A percentile compares a stretch with the other conserved stretches of the same genome.
Evolutionary conservation across 2,329 filamentous ascomycete species (phyloP).

Genomic region (Penicillium crustosum): DNA sequence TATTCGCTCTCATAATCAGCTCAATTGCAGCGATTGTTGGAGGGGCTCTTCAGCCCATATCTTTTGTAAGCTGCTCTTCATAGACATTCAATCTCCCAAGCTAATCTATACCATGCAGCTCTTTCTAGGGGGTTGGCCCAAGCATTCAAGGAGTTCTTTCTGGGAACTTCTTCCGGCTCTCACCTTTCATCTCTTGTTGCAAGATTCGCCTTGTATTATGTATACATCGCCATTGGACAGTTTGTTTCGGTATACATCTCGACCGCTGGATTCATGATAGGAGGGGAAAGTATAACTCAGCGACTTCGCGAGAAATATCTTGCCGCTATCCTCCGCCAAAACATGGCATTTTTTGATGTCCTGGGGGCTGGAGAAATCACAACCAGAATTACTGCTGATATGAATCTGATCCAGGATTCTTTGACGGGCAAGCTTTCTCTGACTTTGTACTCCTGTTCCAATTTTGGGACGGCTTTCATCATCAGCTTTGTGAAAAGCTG

Average conservation of each 20-base stretch:
- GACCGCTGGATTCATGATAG: neutral
- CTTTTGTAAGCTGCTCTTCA: neutral
- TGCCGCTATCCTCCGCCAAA: constrained; percentile 71
- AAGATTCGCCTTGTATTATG: neutral
- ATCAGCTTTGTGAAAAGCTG: neutral
- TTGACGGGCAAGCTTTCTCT: neutral
- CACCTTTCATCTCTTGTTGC: neutral
- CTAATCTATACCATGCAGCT: neutral
- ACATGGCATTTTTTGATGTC: constrained; percentile 82
- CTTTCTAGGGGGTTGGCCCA: neutral
- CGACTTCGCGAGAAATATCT: constrained; percentile 55
- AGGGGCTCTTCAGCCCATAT: neutral
- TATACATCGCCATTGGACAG: neutral
- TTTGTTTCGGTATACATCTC: neutral
- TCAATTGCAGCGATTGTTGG: neutral
- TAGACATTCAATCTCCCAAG: neutral
- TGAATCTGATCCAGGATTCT: constrained; percentile 31
- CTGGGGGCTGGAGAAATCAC: constrained; percentile 81
- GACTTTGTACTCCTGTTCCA: neutral
- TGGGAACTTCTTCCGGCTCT: neutral
- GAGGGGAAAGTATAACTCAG: neutral
- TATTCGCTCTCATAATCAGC: neutral
- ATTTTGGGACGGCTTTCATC: neutral
- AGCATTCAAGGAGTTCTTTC: neutral
- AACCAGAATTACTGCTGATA: constrained; percentile 80